Evolutionary conservation across 2,329 filamentous ascomycete species (phyloP).

Genomic region (Ceratocystis alfenasii): DNA sequence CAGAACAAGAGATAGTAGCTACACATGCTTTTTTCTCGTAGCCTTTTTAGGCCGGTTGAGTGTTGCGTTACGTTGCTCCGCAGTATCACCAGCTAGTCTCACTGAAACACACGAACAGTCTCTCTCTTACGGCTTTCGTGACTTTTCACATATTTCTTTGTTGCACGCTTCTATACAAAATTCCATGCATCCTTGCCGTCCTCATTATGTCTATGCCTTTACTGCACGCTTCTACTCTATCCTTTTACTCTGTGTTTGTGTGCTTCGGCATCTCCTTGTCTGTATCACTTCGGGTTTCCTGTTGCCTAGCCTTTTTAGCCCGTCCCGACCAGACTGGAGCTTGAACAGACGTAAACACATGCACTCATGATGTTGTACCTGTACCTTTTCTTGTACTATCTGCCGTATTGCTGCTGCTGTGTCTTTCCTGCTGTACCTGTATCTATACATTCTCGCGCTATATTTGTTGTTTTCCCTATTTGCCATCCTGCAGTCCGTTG

Average conservation of each 20-base stretch:
- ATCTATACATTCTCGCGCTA: background rate
- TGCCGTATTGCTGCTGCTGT: background rate
- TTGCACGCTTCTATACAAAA: background rate
- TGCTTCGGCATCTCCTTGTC: constrained; percentile 8
- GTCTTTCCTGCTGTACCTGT: background rate
- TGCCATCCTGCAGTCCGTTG: background rate
- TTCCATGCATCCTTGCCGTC: background rate
- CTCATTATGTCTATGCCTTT: background rate
- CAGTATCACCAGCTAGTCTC: background rate
- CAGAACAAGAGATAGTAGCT: background rate
- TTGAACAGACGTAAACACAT: background rate
- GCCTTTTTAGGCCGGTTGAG: background rate
- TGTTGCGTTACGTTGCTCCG: constrained; percentile 5
- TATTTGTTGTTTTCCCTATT: background rate
- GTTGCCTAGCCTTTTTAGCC: constrained; percentile 3
- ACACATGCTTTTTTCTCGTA: background rate
- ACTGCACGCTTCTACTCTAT: too few species aligned
- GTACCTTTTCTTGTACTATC: background rate
- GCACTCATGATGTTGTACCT: background rate
- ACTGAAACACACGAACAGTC: constrained; percentile 7
- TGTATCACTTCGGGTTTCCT: constrained; percentile 8
- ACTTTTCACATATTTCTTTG: background rate
- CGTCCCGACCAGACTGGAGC: background rate
- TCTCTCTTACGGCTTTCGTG: background rate
- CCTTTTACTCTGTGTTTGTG: background rate